Conservation (phyloP, 2,329 filamentous ascomycete species). For the Stagonosporopsis rhizophila region DNA sequence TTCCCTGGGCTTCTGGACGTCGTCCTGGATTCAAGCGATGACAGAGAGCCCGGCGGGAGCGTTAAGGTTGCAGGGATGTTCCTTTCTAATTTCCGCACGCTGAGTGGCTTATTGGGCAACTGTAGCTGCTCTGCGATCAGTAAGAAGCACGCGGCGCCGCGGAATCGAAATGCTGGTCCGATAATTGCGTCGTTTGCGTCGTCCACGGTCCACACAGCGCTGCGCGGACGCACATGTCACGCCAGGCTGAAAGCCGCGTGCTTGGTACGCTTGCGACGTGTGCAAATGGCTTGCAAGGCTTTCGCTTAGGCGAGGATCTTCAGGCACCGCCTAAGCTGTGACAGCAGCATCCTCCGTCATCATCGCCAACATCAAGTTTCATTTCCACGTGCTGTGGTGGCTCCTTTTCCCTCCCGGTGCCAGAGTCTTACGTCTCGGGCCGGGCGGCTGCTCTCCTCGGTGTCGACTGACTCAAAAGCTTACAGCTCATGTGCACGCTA, state of each 20-base stretch:
- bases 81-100: conserved; percentile 15
- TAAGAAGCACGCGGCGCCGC: conserved; percentile 15
- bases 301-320: conserved; percentile 19
- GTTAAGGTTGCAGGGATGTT: conserved; percentile 21
- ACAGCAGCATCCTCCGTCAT: conserved; percentile 8
- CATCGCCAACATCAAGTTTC: conserved; percentile 5
- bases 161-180: conserved; percentile 8
- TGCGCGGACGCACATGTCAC: conserved; percentile 8
- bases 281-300: conserved; percentile 16
- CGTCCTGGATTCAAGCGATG: conserved; percentile 17
- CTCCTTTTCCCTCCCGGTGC: conserved; percentile 1
- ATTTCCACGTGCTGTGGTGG: not conserved
- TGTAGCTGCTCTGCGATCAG: conserved; percentile 16
- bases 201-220: conserved; percentile 10
- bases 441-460: conserved; percentile 13
- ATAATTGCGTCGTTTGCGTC: conserved; percentile 9
- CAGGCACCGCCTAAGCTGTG: conserved; percentile 13
- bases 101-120: conserved; percentile 16
- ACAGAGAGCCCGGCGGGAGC: conserved; percentile 16
- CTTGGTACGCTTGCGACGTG: conserved; percentile 15
- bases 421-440: conserved; percentile 4
- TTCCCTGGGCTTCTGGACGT: conserved; percentile 21
- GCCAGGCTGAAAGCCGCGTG: conserved; percentile 9
- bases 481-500: conserved; percentile 14
- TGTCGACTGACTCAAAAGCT: conserved; percentile 14